Base-by-base conservation (phyloP, 768 basidiomycete species). In the Agrocybe chaxingu region DNA sequence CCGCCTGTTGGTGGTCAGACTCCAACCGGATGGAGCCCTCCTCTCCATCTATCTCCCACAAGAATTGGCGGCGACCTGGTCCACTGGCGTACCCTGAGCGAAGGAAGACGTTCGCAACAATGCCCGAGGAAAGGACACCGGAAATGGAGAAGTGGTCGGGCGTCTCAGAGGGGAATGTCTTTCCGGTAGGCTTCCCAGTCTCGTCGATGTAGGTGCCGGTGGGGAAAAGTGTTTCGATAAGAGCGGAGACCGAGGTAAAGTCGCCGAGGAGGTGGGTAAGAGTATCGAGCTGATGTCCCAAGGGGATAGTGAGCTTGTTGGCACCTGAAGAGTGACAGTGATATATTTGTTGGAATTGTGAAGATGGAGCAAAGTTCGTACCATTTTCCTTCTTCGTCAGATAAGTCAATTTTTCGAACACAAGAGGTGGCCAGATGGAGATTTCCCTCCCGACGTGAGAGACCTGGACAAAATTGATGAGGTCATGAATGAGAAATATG, bases 41-140 rank as follows among this genome's bases (percentile, higher is more conserved):
- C 38, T 70, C 68, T 4, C 69, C 70, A 29, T 70, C 66, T 30
- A 71, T 70, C 48, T 61, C 56, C 70, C 70, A 71, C 6, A 57
- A 34, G 19, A 73, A 57, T 2, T 60, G 54, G 16, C 48, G 57
- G 19, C 66, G 53, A 3, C 65, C 68, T 3, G 52, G 52, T 7
- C 59, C 55, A 2, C 50, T 47, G 6, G 46, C 44, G 35, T 61
- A 54, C 10, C 65, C 68, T 0, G 50, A 50, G 9, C 65, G 59
- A 57, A 62, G 65, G 24, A 55, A 56, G 7, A 67, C 50, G 31
- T 55, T 66, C 12, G 58, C 62, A 0, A 69, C 30, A 10, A 64
- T 65, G 6, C 70, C 73, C 11, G 55, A 59, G 32, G 57, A 49
- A 13, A 73, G 58, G 7, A 56, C 42, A 8, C 70, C 72, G 8